These are phyloP conservation scores for Naumovozyma baii DNA, from an alignment of 805 yeast species.

Conservation along the genomic window DNA sequence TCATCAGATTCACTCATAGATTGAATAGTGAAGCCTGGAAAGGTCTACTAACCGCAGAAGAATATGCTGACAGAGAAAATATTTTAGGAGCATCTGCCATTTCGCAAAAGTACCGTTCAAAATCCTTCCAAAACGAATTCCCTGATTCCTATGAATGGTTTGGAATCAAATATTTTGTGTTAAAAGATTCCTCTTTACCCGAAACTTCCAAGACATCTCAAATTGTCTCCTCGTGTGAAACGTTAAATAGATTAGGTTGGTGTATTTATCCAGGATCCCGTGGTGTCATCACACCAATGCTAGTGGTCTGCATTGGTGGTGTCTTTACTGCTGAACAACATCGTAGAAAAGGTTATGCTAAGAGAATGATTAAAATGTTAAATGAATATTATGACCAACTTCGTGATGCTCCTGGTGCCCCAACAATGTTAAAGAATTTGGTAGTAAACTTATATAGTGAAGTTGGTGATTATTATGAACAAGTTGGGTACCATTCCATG, in stretches of 20 bases:
- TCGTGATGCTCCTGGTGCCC: slow-evolving; percentile 11
- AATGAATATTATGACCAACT: slow-evolving; percentile 29
- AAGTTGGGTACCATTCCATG: slow-evolving; percentile 47
- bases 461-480: slow-evolving; percentile 55
- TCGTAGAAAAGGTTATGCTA: slow-evolving; percentile 51
- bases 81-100: slow-evolving; percentile 24
- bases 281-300: slow-evolving; percentile 23
- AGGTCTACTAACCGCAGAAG: slow-evolving; percentile 25
- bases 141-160: slow-evolving; percentile 16
- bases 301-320: slow-evolving; percentile 44
- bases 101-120: slow-evolving; percentile 14
- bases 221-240: slow-evolving; percentile 36
- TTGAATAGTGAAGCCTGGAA: slow-evolving; percentile 31
- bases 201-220: slow-evolving; percentile 22
- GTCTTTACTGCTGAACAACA: slow-evolving; percentile 43
- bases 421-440: slow-evolving; percentile 25
- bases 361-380: slow-evolving; percentile 35
- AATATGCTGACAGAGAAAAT: slow-evolving; percentile 33
- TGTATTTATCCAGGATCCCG: slow-evolving; percentile 17
- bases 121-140: slow-evolving; percentile 8
- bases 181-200: slow-evolving; percentile 22
- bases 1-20: slow-evolving; percentile 31
- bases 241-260: slow-evolving; percentile 32
- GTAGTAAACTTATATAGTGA: slow-evolving; percentile 57
- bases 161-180: slow-evolving; percentile 32